phyloP scores from a whole-genome alignment of 495 filamentous ascomycete genomes.

The Tuber magnatum region DNA sequence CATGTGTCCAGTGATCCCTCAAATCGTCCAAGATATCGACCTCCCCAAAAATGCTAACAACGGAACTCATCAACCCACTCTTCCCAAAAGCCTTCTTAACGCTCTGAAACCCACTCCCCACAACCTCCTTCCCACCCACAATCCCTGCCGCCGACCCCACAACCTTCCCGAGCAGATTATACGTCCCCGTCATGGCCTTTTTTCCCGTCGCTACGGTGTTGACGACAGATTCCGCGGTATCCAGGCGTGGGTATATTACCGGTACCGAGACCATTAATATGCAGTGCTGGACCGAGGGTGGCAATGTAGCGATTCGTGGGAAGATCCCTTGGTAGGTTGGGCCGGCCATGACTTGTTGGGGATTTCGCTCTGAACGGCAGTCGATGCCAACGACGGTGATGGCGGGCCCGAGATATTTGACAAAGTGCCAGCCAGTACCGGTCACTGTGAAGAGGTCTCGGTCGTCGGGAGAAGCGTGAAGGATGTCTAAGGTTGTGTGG shows the following conservation, averaged over 20 bases:
- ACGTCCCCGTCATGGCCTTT: conserved; percentile 87
- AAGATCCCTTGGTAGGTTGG: conserved; percentile 96
- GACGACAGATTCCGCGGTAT: conserved; percentile 80
- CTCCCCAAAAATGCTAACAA: conserved; percentile 94
- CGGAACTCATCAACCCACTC: conserved; percentile 83
- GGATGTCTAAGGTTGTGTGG: conserved; percentile 88
- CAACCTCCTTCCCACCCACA: conserved; percentile 85
- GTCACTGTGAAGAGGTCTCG: conserved; percentile 94
- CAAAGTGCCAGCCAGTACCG: conserved; percentile 93
- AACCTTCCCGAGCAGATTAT: conserved; percentile 89
- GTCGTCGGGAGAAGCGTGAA: conserved; percentile 77
- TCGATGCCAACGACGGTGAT: conserved; percentile 86
- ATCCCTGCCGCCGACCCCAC: conserved; percentile 89
- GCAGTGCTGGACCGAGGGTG: conserved; percentile 87
- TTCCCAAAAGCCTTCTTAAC: conserved; percentile 97
- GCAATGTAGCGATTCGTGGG: conserved; percentile 88
- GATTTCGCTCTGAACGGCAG: conserved; percentile 82
- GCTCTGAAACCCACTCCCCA: conserved; percentile 80
- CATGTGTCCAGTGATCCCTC: conserved; percentile 95
- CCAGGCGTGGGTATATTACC: conserved; percentile 81
- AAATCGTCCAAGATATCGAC: conserved; percentile 91
- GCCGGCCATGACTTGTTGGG: conserved; percentile 85
- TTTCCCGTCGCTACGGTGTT: conserved; percentile 91
- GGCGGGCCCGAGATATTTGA: conserved; percentile 89
- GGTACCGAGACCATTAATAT: conserved; percentile 92